Base-by-base conservation (phyloP, 306 rosid species). In the Quercus parvula region DNA sequence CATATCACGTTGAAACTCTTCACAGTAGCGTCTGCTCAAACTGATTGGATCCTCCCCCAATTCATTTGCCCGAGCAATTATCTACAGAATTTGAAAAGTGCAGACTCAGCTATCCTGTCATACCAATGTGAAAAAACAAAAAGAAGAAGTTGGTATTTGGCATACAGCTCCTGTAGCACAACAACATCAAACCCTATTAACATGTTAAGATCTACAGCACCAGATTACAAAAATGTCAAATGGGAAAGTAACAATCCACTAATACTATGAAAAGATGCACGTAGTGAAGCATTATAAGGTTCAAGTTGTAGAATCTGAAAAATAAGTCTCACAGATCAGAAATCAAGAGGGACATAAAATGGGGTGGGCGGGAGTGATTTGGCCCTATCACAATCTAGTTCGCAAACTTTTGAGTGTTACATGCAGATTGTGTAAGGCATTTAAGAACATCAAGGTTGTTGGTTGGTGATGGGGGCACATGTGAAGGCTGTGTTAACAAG, bases 81-180 rank as follows among this genome's bases (percentile, higher is more conserved):
- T 95, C 97, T 95, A 95, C 97, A 93, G 82, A 91, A 94, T 88
- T 94, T 75, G 91, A 90, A 95, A 95, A 91, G 81, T 82, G 93
- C 94, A 89, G 94, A 89, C 93, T 93, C 85, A 95, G 97, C 86
- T 77, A 91, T 91, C 99, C 97, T 92, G 97, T 89, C 90, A 91
- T 87, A 82, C 78, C 93, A 94, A 88, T 88, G 76, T 86, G 28
- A 67, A 67, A 49, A 13, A 86, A 83, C 82, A 87, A 80, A 13
- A 86, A 83, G 81, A 87, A 80, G 77, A 71, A 87, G 90, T 87
- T 80, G 91, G 88, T 82, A 88, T 76, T 86, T 79, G 77, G 82
- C 73, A 77, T 77, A 81, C 71, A 63, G 73, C 61, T 73, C 44
- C 57, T 77, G 54, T 17, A 66, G 70, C 71, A 79, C 64, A 44